phyloP scores from a whole-genome alignment of 2,329 filamentous ascomycete genomes.

The Orbilia brochopaga region DNA sequence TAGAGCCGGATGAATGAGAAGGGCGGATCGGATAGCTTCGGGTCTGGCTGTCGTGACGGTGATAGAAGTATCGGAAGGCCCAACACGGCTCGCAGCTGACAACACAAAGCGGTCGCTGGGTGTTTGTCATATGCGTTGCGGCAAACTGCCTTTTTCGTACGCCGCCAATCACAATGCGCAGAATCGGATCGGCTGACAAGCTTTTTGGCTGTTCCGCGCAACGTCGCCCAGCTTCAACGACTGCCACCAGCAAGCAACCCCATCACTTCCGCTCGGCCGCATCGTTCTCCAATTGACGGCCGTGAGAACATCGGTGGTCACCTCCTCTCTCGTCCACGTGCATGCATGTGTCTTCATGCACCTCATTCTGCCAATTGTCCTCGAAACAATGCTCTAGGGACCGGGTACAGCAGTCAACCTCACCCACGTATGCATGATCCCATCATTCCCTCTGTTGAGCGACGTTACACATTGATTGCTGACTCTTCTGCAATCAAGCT shows the following conservation, averaged over 20 bases:
- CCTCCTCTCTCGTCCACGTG: neutral
- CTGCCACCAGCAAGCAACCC: constrained; percentile 12
- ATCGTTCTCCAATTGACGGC: constrained; percentile 9
- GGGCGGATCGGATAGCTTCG: too few relatives aligned
- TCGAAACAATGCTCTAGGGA: constrained; percentile 31
- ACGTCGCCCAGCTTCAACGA: constrained; percentile 22
- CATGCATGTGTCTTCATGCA: neutral
- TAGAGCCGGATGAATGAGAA: too few relatives aligned
- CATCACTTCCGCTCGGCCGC: constrained; percentile 1
- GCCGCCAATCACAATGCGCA: constrained; percentile 30
- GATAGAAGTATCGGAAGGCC: too few relatives aligned
- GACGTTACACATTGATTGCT: constrained; percentile 10
- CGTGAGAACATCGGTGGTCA: neutral
- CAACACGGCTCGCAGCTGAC: neutral
- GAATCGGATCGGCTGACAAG: constrained; percentile 14
- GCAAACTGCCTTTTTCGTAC: constrained; percentile 12
- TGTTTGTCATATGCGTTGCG: constrained; percentile 32
- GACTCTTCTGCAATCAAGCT: constrained; percentile 2
- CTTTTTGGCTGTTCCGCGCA: constrained; percentile 17
- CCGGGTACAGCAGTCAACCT: constrained; percentile 30
- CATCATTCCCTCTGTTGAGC: neutral
- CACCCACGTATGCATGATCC: constrained; percentile 20
- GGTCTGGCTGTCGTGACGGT: too few relatives aligned
- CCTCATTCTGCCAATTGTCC: constrained; percentile 3
- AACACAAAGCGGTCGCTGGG: too few relatives aligned